phyloP scores from a whole-genome alignment of 2,329 filamentous ascomycete species.

The Colletotrichum gloeosporioides region DNA sequence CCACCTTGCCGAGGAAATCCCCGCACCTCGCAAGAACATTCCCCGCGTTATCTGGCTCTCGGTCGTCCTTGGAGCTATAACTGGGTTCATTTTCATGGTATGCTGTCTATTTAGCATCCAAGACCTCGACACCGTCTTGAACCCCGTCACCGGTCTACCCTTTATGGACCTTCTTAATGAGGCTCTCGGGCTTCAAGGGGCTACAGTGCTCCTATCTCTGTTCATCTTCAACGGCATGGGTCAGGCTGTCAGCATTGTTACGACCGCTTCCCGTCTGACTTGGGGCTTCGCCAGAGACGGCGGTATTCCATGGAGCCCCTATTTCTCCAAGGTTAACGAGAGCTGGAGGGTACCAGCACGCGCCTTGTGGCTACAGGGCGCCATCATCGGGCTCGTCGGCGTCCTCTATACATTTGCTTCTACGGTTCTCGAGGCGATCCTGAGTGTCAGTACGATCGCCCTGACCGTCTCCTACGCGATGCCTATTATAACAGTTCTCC shows the following conservation, averaged over 20 bases:
- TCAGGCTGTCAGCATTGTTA: conserved; percentile 56
- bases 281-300: conserved; percentile 62
- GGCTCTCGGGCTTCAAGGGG: conserved; percentile 43
- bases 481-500: conserved; percentile 53
- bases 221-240: conserved; percentile 63
- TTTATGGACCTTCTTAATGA: conserved; percentile 53
- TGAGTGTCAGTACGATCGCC: conserved; percentile 62
- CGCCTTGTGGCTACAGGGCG: conserved; percentile 56
- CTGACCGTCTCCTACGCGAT: conserved; percentile 58
- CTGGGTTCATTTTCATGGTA: conserved; percentile 57
- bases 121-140: conserved; percentile 44
- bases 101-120: conserved; percentile 58
- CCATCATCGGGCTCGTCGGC: conserved; percentile 48
- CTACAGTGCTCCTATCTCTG: conserved; percentile 49
- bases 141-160: conserved; percentile 45
- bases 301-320: conserved; percentile 48
- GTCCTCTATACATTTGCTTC: conserved; percentile 60
- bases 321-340: conserved; percentile 48
- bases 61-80: conserved; percentile 52
- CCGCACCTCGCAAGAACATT: conserved; percentile 53
- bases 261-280: conserved; percentile 55
- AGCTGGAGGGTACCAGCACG: conserved; percentile 58
- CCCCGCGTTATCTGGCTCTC: conserved; percentile 59
- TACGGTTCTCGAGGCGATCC: conserved; percentile 57
- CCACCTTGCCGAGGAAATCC: conserved; percentile 64